Conservation (phyloP, 352 stramenopile species). For the Albugo candida region DNA sequence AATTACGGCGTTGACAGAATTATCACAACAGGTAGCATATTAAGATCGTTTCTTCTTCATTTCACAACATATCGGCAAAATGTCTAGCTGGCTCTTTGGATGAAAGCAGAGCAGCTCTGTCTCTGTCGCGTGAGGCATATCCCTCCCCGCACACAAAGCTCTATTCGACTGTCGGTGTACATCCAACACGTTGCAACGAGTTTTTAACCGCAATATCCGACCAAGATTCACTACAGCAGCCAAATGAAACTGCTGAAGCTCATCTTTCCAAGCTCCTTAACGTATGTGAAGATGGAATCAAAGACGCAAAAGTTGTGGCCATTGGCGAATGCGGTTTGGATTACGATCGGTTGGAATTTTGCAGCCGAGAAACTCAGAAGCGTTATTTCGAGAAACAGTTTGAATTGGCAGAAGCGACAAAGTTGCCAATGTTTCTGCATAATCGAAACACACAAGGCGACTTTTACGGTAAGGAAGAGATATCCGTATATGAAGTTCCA, state of each 20-base stretch:
- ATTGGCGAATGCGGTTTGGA: slow-evolving; percentile 94
- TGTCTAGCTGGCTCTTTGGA: slow-evolving; percentile 11
- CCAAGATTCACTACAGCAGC: no score
- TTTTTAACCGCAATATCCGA: slow-evolving; percentile 21
- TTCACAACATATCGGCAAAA: slow-evolving; percentile 12
- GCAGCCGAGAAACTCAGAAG: slow-evolving; percentile 74
- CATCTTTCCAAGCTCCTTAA: slow-evolving; percentile 44
- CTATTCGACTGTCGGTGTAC: slow-evolving; percentile 62
- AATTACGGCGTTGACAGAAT: slow-evolving; percentile 76
- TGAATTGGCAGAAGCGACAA: slow-evolving; percentile 52
- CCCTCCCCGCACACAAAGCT: slow-evolving; percentile 13
- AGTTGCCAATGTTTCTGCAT: slow-evolving; percentile 92
- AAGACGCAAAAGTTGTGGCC: slow-evolving; percentile 67
- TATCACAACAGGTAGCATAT: slow-evolving; percentile 63
- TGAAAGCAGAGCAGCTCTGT: slow-evolving; percentile 14
- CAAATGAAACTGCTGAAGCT: slow-evolving; percentile 21
- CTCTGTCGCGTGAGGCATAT: slow-evolving; percentile 7
- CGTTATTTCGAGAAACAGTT: slow-evolving; percentile 90
- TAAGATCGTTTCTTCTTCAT: slow-evolving; percentile 28
- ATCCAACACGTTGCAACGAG: slow-evolving; percentile 86
- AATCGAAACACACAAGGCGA: slow-evolving; percentile 88
- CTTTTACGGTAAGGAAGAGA: slow-evolving; percentile 49
- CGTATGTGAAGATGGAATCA: slow-evolving; percentile 30
- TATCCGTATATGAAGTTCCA: not conserved
- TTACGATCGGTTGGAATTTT: slow-evolving; percentile 94